phyloP scores from a whole-genome alignment of 2,329 filamentous ascomycete species.

The Cladosporium sphaerospermum region DNA sequence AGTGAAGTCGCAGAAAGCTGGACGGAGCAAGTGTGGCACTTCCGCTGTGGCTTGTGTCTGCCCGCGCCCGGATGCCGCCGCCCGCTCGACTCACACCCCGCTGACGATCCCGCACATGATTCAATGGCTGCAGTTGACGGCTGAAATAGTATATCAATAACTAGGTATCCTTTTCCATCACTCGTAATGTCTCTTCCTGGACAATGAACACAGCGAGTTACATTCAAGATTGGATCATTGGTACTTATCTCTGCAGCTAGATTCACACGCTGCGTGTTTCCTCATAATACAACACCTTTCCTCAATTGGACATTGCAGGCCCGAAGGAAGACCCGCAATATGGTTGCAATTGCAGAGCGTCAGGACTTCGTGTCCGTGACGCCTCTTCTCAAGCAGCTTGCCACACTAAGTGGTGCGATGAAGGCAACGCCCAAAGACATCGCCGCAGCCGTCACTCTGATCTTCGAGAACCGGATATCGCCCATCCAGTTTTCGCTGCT shows the following conservation, averaged over 20 bases:
- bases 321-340: not conserved
- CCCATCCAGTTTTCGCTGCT: conserved; percentile 81
- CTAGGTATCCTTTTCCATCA: not conserved
- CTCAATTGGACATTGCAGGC: too few species aligned
- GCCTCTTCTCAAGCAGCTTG: conserved; percentile 65
- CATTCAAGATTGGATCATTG: conserved; percentile 3
- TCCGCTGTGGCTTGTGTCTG: conserved; percentile 3
- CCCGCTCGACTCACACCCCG: conserved; percentile 6
- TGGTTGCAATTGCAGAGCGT: conserved; percentile 18
- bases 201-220: not conserved
- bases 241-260: conserved; percentile 8
- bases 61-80: not conserved
- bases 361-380: conserved; percentile 51
- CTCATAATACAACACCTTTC: not conserved
- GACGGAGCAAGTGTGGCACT: conserved; percentile 1
- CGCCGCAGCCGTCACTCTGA: conserved; percentile 79
- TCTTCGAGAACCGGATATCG: conserved; percentile 87
- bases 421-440: conserved; percentile 70
- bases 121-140: not conserved
- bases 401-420: conserved; percentile 34
- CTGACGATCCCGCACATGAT: not conserved
- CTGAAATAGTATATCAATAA: not conserved
- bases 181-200: not conserved
- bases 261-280: not conserved
- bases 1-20: conserved; percentile 11